Conservation (phyloP, 208 protist genomes). For the Crithidia brevicula region DNA sequence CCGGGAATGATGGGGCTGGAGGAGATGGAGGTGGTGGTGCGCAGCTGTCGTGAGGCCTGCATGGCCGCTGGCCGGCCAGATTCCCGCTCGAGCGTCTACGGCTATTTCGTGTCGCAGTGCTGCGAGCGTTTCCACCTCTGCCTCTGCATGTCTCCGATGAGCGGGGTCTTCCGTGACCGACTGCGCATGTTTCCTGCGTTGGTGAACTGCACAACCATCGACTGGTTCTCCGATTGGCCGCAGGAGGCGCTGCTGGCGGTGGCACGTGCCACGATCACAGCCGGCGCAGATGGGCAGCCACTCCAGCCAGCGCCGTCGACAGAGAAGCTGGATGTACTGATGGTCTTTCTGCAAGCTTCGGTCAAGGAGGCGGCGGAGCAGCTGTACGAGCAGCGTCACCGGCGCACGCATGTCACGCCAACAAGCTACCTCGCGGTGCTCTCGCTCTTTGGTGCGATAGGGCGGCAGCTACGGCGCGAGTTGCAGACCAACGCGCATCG, state of each 20-base stretch:
- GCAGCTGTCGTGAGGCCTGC: slow-evolving; percentile 68
- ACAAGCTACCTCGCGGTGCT: slow-evolving; percentile 96
- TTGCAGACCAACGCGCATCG: slow-evolving; percentile 61
- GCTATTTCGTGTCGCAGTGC: slow-evolving; percentile 92
- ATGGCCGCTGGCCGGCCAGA: slow-evolving; percentile 84
- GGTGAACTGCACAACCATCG: slow-evolving; percentile 97
- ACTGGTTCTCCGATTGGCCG: slow-evolving; percentile 98
- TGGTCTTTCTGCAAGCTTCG: slow-evolving; percentile 91
- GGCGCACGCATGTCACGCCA: slow-evolving; percentile 96
- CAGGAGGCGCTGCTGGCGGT: slow-evolving; percentile 92
- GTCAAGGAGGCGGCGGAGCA: slow-evolving; percentile 80
- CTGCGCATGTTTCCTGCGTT: slow-evolving; percentile 97
- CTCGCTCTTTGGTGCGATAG: slow-evolving; percentile 81
- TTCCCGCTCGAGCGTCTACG: slow-evolving; percentile 89
- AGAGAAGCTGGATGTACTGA: slow-evolving; percentile 71
- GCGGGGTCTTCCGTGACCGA: slow-evolving; percentile 92
- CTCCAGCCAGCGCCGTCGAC: slow-evolving; percentile 24
- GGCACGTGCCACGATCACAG: slow-evolving; percentile 38
- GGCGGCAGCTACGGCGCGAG: slow-evolving; percentile 67
- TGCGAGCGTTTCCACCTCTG: slow-evolving; percentile 95
- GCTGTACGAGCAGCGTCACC: slow-evolving; percentile 87
- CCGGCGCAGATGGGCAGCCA: neutral
- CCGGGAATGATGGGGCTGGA: slow-evolving; percentile 95
- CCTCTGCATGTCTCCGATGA: slow-evolving; percentile 96
- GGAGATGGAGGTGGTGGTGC: slow-evolving; percentile 94